A percentile compares a stretch with the other conserved stretches of the same genome.
Evolutionary conservation across 2,329 filamentous ascomycete species (phyloP).

Genomic region (Xylogone sp.): DNA sequence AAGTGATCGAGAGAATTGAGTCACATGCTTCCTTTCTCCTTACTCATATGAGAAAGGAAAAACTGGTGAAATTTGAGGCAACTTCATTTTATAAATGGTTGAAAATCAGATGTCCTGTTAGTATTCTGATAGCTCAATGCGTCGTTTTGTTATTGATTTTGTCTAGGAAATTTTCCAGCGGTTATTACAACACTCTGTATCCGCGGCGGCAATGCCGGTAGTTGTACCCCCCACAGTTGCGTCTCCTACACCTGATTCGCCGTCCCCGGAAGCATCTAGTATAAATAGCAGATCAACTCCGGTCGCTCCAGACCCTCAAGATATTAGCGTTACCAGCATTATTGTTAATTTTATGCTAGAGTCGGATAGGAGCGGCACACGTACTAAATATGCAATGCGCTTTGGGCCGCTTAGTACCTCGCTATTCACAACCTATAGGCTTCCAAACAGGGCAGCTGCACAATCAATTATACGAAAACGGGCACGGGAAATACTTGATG

Average conservation of each 20-base stretch:
- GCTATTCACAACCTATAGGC: neutral
- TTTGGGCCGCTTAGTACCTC: neutral
- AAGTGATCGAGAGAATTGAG: constrained; percentile 42
- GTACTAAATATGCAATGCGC: neutral
- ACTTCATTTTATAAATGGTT: constrained; percentile 50
- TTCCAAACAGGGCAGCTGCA: neutral
- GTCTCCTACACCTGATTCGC: neutral
- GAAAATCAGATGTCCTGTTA: constrained; percentile 13
- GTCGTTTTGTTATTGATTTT: neutral
- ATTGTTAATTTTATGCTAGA: constrained; percentile 5
- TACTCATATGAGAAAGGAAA: constrained; percentile 41
- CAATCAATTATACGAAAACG: neutral
- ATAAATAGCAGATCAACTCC: neutral
- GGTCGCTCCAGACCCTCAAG: neutral
- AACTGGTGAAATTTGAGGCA: constrained; percentile 35
- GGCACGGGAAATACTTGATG: neutral
- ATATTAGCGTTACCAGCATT: neutral
- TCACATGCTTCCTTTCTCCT: constrained; percentile 50
- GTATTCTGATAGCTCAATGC: neutral
- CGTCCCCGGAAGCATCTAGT: neutral
- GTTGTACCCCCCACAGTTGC: neutral
- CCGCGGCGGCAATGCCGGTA: too few species aligned
- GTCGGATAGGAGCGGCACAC: neutral
- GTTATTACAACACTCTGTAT: neutral
- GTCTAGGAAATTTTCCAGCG: neutral